A percentile compares a stretch with the other conserved stretches of the same genome.
Evolutionary conservation across 495 filamentous ascomycete genomes (phyloP).

Genomic region (Aspergillus ostianus): DNA sequence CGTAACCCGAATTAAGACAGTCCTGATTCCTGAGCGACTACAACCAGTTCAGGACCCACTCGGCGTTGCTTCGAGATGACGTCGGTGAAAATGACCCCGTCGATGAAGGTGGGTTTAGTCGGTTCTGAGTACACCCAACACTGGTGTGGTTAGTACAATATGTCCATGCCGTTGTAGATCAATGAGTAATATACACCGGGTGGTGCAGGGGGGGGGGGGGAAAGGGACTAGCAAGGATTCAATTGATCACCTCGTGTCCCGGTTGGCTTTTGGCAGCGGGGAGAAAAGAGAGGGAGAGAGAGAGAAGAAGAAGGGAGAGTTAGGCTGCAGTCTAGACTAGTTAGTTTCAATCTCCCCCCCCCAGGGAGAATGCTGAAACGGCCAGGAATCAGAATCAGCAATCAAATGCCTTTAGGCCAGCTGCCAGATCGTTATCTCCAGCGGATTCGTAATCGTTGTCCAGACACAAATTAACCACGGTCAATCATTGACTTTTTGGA

Average conservation of each 20-base stretch:
- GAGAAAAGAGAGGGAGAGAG: background rate
- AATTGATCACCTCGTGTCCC: background rate
- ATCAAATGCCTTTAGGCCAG: background rate
- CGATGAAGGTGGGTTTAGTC: background rate
- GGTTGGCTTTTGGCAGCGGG: background rate
- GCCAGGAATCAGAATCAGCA: background rate
- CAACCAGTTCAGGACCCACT: background rate
- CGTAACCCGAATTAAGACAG: background rate
- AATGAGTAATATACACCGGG: background rate
- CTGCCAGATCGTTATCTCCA: background rate
- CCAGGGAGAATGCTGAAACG: background rate
- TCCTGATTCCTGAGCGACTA: background rate
- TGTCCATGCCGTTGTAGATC: background rate
- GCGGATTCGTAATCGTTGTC: background rate
- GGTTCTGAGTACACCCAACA: background rate
- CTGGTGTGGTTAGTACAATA: background rate
- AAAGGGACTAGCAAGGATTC: background rate
- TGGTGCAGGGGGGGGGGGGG: background rate
- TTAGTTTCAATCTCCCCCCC: too few relatives aligned
- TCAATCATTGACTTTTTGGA: background rate
- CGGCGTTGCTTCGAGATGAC: background rate
- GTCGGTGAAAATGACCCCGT: background rate
- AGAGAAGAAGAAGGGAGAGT: background rate
- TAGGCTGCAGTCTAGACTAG: background rate
- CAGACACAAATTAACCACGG: background rate